Conservation (phyloP, 306 rosid genomes). For the Casuarina cunninghamiana region DNA sequence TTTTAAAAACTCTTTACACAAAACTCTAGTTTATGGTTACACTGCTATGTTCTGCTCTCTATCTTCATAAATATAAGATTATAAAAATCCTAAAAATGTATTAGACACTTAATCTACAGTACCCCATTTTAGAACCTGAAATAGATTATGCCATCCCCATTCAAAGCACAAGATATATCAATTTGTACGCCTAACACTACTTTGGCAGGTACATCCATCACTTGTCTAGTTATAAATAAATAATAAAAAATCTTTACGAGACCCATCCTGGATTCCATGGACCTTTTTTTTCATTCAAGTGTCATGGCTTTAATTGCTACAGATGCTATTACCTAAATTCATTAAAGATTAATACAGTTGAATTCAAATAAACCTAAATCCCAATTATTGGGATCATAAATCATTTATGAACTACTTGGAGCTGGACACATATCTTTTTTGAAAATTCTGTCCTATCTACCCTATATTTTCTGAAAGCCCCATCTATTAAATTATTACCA, state of each 20-base stretch:
- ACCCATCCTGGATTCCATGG: background rate
- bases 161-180: background rate
- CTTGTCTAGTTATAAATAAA: background rate
- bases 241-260: background rate
- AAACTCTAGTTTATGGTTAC: background rate
- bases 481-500: too few species aligned
- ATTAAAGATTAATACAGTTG: background rate
- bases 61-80: background rate
- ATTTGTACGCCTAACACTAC: background rate
- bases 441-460: background rate
- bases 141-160: background rate
- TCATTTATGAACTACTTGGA: background rate
- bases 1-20: background rate
- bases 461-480: too few species aligned
- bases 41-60: background rate
- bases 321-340: background rate
- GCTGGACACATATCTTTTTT: background rate
- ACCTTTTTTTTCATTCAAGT: background rate
- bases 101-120: background rate
- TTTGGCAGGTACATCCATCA: background rate
- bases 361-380: background rate
- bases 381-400: background rate
- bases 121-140: background rate
- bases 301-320: background rate
- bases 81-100: background rate